Conservation (phyloP, 495 filamentous ascomycete species). For the Penicillium psychrofluorescens region DNA sequence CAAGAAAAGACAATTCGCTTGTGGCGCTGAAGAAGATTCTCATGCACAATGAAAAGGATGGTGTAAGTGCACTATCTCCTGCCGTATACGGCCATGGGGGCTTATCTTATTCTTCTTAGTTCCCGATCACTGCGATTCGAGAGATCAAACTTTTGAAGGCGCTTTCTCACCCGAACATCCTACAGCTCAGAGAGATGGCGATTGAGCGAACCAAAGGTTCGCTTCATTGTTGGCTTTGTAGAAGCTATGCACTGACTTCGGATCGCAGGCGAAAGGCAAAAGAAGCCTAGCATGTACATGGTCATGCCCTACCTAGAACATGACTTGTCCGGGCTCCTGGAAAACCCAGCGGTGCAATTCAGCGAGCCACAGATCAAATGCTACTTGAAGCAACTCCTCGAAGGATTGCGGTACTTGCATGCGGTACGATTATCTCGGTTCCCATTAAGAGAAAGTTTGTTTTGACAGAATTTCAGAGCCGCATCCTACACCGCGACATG, state of each 20-base stretch:
- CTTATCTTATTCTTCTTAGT: slow-evolving; percentile 38
- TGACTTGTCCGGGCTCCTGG: slow-evolving; percentile 89
- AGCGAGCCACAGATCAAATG: slow-evolving; percentile 92
- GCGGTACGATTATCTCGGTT: slow-evolving; percentile 37
- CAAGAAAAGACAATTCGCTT: slow-evolving; percentile 59
- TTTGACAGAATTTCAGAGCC: slow-evolving; percentile 39
- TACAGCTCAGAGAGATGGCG: slow-evolving; percentile 91
- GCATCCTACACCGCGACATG: slow-evolving; percentile 95
- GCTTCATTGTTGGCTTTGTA: slow-evolving; percentile 2
- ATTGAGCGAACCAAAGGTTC: slow-evolving; percentile 70
- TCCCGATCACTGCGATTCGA: slow-evolving; percentile 93
- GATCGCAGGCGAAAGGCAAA: slow-evolving; percentile 60
- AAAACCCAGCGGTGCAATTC: slow-evolving; percentile 85
- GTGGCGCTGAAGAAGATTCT: slow-evolving; percentile 94
- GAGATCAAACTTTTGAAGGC: slow-evolving; percentile 98
- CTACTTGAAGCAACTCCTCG: slow-evolving; percentile 89
- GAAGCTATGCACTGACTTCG: background rate
- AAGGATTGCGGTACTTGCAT: slow-evolving; percentile 85
- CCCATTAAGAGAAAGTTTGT: background rate
- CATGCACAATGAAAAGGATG: slow-evolving; percentile 96
- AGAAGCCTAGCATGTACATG: slow-evolving; percentile 93
- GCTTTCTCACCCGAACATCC: slow-evolving; percentile 80
- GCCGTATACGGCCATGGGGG: background rate
- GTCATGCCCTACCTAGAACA: slow-evolving; percentile 99
- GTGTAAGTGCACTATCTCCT: slow-evolving; percentile 44